Percentiles rank a stretch among this genome's conserved stretches.
phyloP scores from a whole-genome alignment of 2,329 filamentous ascomycete species.

The Neonectria faginata region DNA sequence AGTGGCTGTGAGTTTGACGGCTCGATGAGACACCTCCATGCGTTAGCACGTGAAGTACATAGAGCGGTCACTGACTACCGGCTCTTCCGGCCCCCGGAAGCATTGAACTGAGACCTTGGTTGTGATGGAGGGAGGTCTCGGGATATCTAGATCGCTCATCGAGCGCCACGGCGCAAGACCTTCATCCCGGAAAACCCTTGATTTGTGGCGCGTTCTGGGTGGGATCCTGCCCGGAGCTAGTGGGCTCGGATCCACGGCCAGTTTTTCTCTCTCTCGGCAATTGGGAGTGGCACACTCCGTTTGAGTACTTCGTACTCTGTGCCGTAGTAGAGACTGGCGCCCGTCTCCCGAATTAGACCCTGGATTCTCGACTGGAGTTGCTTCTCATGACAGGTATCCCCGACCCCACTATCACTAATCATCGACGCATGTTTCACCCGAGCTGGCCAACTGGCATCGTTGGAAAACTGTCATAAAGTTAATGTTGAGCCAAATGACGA shows the following conservation, averaged over 20 bases:
- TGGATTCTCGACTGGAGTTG: neutral
- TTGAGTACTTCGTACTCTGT: neutral
- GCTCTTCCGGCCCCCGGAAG: constrained; percentile 14
- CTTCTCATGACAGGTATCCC: neutral
- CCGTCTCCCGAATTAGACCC: neutral
- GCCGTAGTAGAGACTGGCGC: neutral
- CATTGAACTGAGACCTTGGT: constrained; percentile 12
- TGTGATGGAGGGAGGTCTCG: neutral
- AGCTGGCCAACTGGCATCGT: neutral
- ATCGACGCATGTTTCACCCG: constrained; percentile 10
- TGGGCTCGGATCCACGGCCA: neutral
- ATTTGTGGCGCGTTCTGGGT: constrained; percentile 2
- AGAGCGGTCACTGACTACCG: neutral
- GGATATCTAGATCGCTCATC: constrained; percentile 8
- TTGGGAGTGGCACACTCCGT: neutral
- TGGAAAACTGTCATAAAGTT: neutral
- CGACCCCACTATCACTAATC: neutral
- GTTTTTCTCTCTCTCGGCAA: neutral
- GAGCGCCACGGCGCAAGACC: neutral
- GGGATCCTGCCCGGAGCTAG: neutral
- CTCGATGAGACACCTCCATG: constrained; percentile 19
- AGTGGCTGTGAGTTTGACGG: constrained; percentile 16
- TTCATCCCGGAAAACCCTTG: constrained; percentile 1
- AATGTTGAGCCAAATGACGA: neutral
- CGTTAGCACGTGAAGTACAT: too few species aligned